Evolutionary conservation across 1,139 yeast species (phyloP).

Genomic region (Taphrina betulina): DNA sequence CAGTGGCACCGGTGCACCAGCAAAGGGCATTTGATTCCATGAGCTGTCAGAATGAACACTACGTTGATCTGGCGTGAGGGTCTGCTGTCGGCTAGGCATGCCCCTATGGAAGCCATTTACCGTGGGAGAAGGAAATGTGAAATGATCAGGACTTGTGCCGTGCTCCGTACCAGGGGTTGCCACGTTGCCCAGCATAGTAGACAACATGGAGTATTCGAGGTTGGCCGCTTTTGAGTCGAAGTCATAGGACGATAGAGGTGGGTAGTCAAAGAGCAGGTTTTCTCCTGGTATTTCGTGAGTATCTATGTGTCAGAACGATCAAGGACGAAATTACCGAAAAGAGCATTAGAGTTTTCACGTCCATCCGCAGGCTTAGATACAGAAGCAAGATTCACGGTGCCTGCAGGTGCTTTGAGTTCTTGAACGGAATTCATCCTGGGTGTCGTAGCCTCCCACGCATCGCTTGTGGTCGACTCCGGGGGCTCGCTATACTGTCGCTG

Average conservation of each 20-base stretch:
- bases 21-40: background rate
- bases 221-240: constrained; percentile 80
- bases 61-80: constrained; percentile 9
- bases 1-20: background rate
- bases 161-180: constrained; percentile 30
- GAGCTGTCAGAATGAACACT: constrained; percentile 6
- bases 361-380: no score
- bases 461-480: no score
- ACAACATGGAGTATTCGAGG: constrained; percentile 73
- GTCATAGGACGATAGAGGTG: constrained; percentile 36
- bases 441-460: no score
- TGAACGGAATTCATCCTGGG: no score
- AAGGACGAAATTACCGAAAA: background rate
- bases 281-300: no score
- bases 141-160: constrained; percentile 23
- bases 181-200: constrained; percentile 57
- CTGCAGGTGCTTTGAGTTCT: no score
- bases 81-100: constrained; percentile 7
- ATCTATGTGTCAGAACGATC: background rate
- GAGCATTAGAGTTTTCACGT: background rate
- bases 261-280: constrained; percentile 25
- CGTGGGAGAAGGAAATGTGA: constrained; percentile 16
- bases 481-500: no score
- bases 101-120: constrained; percentile 2
- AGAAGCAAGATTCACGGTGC: background rate